These are phyloP conservation scores for Arthroderma uncinatum DNA, from an alignment of 2,329 filamentous ascomycete genomes.

Conservation along the genomic window DNA sequence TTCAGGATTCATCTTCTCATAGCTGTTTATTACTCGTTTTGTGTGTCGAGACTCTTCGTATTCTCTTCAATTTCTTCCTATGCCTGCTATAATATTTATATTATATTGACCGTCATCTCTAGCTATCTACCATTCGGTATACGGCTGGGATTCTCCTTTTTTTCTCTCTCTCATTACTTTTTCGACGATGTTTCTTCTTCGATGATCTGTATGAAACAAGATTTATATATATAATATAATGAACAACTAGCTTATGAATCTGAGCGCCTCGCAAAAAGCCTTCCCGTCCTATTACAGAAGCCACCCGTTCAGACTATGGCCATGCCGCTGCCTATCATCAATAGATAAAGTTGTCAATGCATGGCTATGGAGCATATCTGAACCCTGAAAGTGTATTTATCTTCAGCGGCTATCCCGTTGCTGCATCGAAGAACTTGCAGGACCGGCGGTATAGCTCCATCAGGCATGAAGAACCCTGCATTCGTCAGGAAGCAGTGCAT, in stretches of 20 bases:
- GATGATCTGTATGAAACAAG: background rate
- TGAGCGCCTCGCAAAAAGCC: background rate
- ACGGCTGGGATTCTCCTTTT: background rate
- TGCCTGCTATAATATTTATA: background rate
- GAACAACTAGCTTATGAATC: background rate
- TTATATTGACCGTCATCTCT: background rate
- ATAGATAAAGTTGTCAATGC: background rate
- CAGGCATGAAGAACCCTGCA: background rate
- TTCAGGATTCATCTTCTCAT: slow-evolving; percentile 2
- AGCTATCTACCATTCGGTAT: background rate
- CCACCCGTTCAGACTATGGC: background rate
- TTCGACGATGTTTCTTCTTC: background rate
- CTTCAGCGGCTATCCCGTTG: background rate
- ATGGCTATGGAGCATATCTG: background rate
- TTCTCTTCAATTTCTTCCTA: background rate
- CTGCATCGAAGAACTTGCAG: background rate
- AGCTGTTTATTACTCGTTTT: background rate
- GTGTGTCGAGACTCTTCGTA: background rate
- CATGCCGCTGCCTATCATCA: background rate
- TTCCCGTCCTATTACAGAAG: background rate
- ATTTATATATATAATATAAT: background rate
- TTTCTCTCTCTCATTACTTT: background rate
- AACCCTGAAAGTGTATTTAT: background rate
- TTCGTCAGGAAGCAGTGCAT: slow-evolving; percentile 1
- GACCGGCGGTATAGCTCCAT: background rate